Evolutionary conservation across 345 rosid genomes (phyloP).

Genomic region (Ricinus communis): DNA sequence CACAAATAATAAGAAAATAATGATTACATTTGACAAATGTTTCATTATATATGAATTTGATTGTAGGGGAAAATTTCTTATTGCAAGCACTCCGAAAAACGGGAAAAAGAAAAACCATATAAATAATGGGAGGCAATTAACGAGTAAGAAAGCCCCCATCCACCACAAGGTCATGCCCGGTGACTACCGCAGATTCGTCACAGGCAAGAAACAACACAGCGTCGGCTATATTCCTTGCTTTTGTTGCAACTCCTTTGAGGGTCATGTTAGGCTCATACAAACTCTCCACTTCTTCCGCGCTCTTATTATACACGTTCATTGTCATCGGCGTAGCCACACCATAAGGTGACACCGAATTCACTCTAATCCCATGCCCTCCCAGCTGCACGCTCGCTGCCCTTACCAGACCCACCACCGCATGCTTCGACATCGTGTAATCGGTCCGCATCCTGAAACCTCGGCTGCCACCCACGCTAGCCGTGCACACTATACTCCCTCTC

Average conservation of each 20-base stretch:
- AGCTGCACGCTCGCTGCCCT: constrained; percentile 42
- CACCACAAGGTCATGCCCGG: constrained; percentile 35
- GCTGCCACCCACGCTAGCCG: constrained; percentile 26
- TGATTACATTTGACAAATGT: no score
- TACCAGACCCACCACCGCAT: constrained; percentile 41
- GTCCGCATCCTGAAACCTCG: background rate
- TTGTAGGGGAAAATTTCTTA: no score
- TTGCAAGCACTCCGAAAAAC: background rate
- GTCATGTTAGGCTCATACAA: background rate
- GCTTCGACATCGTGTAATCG: constrained; percentile 41
- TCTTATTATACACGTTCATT: background rate
- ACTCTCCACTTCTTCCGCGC: constrained; percentile 25
- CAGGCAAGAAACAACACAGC: constrained; percentile 44
- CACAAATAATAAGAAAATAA: no score
- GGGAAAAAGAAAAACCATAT: background rate
- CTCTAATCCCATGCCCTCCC: constrained; percentile 46
- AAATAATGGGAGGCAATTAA: background rate
- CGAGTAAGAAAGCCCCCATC: constrained; percentile 30
- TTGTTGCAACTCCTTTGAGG: constrained; percentile 33
- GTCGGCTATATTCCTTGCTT: constrained; percentile 33
- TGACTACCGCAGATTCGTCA: constrained; percentile 33
- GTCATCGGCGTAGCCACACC: constrained; percentile 31
- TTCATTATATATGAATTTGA: no score
- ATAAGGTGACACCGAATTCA: constrained; percentile 41
- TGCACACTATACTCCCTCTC: constrained; percentile 46